Base-by-base conservation (phyloP, 164 flowering plant genomes). In the Sextonia rubra region DNA sequence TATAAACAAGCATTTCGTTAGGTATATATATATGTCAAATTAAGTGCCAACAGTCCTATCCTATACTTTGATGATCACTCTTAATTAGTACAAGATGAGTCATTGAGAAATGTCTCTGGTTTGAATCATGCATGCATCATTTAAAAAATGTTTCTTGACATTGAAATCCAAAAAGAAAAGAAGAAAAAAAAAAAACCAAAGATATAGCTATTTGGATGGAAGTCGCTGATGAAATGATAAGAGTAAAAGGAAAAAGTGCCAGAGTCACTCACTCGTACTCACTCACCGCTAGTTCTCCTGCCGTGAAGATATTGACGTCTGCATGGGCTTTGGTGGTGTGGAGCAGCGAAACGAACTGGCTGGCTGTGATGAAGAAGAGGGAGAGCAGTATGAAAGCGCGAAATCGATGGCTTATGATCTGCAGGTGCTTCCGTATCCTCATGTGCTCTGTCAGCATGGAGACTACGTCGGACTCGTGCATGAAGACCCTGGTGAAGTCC, bases 281-380 rank as follows among this genome's bases (percentile, higher is more conserved):
- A 61, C 88, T 69, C 83, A 94, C 97, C 65, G 96, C 94, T n/a
- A 94, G 88, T 77, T 94, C 97, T 69, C 97, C 99, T 15, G 88
- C 83, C 66, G 67, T 80, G 82, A 75, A 90, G 24, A 92, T 68
- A 68, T 75, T 84, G 66, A 90, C 73, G 23, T 81, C 74, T 0
- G 92, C 77, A 25, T 49, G 61, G 4, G 87, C 27, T 60, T 83
- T 84, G 24, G 96, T 91, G 1, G 93, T 87, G 71, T 75, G 76
- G 6, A 95, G 93, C 74, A 95, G 80, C 12, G 93, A 85, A 0
- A 90, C 85, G 24, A 92, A 82, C 65, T 90, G 96, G 72, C 97
- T 95, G 0, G 82, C 87, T 0, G 99, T 95, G 72, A 95, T 84
- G 26, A 89, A 68, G 12, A 88, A 37, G 47, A 90, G 77, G 17